phyloP scores from a whole-genome alignment of 176 grass and related monocot genomes.

The Pontederia paniculata region DNA sequence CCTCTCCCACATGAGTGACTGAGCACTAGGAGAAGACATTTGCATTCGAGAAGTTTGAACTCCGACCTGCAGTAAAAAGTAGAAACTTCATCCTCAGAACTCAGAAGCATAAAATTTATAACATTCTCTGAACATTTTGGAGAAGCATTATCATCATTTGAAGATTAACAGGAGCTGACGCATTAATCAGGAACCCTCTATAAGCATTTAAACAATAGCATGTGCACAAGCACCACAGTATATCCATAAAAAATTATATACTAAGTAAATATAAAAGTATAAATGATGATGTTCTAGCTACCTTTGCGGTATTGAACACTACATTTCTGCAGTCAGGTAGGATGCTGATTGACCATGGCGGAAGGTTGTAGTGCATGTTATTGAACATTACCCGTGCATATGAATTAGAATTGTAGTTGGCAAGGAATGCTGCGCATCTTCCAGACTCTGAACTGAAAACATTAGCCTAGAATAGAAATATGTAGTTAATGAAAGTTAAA shows the following conservation, averaged over 20 bases:
- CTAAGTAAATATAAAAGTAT: constrained; percentile 4
- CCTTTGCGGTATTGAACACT: constrained; percentile 90
- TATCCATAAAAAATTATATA: neutral
- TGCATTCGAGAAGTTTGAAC: constrained; percentile 99
- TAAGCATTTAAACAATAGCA: neutral
- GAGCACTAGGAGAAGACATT: constrained; percentile 59
- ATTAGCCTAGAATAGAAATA: constrained; percentile 50
- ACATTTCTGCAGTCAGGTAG: constrained; percentile 96
- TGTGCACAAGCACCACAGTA: neutral
- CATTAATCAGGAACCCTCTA: neutral
- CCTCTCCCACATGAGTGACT: constrained; percentile 79
- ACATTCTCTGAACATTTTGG: neutral
- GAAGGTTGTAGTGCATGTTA: constrained; percentile 77
- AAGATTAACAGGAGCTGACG: neutral
- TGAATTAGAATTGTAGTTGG: constrained; percentile 84
- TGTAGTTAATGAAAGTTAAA: constrained; percentile 1
- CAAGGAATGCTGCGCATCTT: constrained; percentile 75
- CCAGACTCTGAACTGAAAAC: constrained; percentile 61
- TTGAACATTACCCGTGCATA: constrained; percentile 66
- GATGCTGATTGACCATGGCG: constrained; percentile 99
- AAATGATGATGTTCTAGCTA: constrained; percentile 6
- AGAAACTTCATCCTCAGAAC: neutral
- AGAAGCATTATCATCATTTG: neutral
- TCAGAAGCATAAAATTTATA: neutral
- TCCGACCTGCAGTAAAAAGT: constrained; percentile 48